Evolutionary conservation across 495 filamentous ascomycete genomes (phyloP).

Genomic region (Aspergillus coremiiformis): DNA sequence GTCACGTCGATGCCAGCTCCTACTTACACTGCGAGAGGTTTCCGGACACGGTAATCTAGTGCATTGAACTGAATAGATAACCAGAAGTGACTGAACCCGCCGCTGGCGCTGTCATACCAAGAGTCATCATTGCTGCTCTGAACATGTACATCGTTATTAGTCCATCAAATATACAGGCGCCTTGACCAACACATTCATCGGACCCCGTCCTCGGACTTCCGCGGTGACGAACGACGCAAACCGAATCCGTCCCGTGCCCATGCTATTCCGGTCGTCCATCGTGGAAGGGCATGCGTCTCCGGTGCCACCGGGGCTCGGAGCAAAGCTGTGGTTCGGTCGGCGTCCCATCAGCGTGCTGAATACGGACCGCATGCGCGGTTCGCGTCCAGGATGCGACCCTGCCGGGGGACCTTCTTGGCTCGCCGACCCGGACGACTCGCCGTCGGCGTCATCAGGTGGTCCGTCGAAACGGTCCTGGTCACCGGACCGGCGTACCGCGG

Average conservation of each 20-base stretch:
- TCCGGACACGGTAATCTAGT: too few relatives aligned
- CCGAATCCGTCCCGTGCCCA: conserved; percentile 44
- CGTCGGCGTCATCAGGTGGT: conserved; percentile 23
- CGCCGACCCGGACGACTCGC: conserved; percentile 6
- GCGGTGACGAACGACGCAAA: conserved; percentile 81
- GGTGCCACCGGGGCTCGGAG: background rate
- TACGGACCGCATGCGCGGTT: conserved; percentile 38
- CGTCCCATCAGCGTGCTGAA: conserved; percentile 45
- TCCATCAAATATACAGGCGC: conserved; percentile 77
- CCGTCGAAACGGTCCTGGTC: conserved; percentile 34
- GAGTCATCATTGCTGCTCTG: background rate
- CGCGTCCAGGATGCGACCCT: conserved; percentile 13
- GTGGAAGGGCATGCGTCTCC: conserved; percentile 7
- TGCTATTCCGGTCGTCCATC: conserved; percentile 4
- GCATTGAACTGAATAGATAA: background rate
- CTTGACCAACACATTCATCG: conserved; percentile 72
- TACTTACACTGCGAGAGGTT: too few relatives aligned
- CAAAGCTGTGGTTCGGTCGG: conserved; percentile 14
- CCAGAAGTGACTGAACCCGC: background rate
- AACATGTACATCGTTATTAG: conserved; percentile 11
- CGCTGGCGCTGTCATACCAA: background rate
- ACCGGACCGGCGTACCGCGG: conserved; percentile 30
- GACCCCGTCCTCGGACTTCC: conserved; percentile 58
- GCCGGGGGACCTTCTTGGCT: background rate
- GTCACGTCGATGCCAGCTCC: too few relatives aligned